phyloP scores from a whole-genome alignment of 352 stramenopile species.

The Pythium grandisporangium region DNA sequence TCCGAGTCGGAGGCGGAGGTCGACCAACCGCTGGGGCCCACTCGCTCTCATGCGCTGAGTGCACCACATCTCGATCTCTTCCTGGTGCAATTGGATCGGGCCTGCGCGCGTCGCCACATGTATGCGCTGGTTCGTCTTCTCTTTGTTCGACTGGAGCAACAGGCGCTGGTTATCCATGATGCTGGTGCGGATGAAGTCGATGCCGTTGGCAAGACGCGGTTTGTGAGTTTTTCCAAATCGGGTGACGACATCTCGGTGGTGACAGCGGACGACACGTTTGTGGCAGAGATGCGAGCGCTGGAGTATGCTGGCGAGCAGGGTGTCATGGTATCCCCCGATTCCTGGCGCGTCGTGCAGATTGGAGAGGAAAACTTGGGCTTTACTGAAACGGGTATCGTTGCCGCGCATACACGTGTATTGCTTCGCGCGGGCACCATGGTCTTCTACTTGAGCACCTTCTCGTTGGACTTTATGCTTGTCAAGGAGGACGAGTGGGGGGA shows the following conservation, averaged over 20 bases:
- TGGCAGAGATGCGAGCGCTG: constrained; percentile 18
- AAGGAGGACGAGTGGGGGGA: constrained; percentile 48
- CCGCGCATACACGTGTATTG: constrained; percentile 32
- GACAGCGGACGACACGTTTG: constrained; percentile 25
- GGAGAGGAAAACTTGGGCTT: constrained; percentile 41
- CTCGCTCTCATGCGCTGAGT: constrained; percentile 30
- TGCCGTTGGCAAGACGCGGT: constrained; percentile 7
- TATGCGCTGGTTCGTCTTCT: constrained; percentile 33
- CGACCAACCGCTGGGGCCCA: constrained; percentile 3
- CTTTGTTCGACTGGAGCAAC: too few relatives aligned
- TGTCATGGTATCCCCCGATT: constrained; percentile 34
- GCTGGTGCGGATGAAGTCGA: background rate
- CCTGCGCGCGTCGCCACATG: constrained; percentile 25
- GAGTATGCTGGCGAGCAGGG: constrained; percentile 20
- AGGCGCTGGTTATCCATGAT: too few relatives aligned
- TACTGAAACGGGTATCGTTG: constrained; percentile 36
- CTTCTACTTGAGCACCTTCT: constrained; percentile 49
- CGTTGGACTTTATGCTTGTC: constrained; percentile 45
- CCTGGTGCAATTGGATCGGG: constrained; percentile 28
- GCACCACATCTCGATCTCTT: constrained; percentile 27
- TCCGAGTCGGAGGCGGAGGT: background rate
- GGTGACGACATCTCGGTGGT: constrained; percentile 35
- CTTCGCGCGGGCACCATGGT: constrained; percentile 33
- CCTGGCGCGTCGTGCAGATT: constrained; percentile 43
- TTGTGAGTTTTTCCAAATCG: constrained; percentile 41